Evolutionary conservation across 2,329 filamentous ascomycete genomes (phyloP), one percentile per base, ranked within the genome.

Genomic region (Colletotrichum liaoningense): DNA sequence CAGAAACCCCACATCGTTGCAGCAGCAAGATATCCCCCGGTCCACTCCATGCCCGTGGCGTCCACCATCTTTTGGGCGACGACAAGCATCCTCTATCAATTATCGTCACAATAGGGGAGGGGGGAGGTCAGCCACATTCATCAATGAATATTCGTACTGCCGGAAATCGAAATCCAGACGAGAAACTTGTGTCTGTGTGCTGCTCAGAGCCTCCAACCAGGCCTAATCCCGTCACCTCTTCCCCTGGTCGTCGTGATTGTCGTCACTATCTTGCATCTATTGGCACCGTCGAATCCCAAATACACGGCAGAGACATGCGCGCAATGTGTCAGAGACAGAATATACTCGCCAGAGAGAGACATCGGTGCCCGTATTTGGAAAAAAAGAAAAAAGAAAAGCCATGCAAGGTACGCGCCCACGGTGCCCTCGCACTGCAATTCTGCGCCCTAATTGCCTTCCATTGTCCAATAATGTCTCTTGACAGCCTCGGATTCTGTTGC

Each of bases 1-100:
- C 60, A 52, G 16, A 65, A 60, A 49, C 60, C 67, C 67, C 67
- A 70, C 67, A 65, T 73, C 24, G 67, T 60, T 62, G 70, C 67
- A 38, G 55, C 59, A 60, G 60, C 55, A 30, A 49, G 35, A 28
- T 26, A 16, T 49, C 33, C 38, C 65, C 35, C 54, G 66, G 33
- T 60, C 69, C 59, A 59, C 69, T 72, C 42, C 30, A 35, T 56
- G n/a, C 46, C 46, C 42, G 19, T 63, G 59, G 69, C 69, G 52
- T 26, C 52, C 58, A 55, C 54, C 28, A 64, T 58, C 54, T 24
- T 30, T 42, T 62, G 14, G 26, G 46, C 26, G 24, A 58, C 28
- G 38, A 46, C 66, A 22, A 35, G 28, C 62, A 54, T 46, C 24
- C 42, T 33, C 66, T 33, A 7, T 57, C 67, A 56, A 63, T 35